Evolutionary conservation across 139 green algal species (phyloP).

Genomic region (Closterium sp.): DNA sequence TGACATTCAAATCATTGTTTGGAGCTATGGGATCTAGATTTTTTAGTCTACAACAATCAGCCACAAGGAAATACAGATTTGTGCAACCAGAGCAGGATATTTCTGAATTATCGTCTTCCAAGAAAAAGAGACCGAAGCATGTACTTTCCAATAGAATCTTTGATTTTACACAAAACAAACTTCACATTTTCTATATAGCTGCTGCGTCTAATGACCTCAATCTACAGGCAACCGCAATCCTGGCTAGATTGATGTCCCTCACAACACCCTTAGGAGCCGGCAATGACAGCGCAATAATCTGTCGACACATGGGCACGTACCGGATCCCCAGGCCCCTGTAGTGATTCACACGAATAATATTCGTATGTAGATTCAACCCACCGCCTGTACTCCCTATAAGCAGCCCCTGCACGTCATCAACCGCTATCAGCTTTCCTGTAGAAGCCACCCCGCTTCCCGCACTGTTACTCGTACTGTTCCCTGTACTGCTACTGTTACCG

Average conservation of each 20-base stretch:
- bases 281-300: background rate
- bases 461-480: background rate
- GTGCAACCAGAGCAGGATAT: too few relatives aligned
- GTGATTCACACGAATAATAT: slow-evolving; percentile 15
- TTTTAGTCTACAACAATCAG: too few relatives aligned
- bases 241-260: slow-evolving; percentile 13
- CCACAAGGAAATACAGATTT: too few relatives aligned
- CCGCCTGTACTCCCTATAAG: background rate
- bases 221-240: slow-evolving; percentile 1
- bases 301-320: background rate
- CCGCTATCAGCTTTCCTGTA: background rate
- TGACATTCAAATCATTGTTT: too few relatives aligned
- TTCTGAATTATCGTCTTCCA: too few relatives aligned
- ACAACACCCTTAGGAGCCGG: slow-evolving; percentile 2
- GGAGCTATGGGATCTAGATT: too few relatives aligned
- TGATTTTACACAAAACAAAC: background rate
- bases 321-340: slow-evolving; percentile 13
- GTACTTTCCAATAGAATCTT: too few relatives aligned
- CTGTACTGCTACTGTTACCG: background rate
- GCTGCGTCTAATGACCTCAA: background rate
- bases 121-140: too few relatives aligned
- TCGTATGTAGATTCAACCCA: slow-evolving; percentile 1
- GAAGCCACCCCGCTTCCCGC: background rate
- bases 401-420: background rate
- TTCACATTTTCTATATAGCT: background rate